Conservation (phyloP, 805 yeast species). For the Yamadazyma ubonensis region DNA sequence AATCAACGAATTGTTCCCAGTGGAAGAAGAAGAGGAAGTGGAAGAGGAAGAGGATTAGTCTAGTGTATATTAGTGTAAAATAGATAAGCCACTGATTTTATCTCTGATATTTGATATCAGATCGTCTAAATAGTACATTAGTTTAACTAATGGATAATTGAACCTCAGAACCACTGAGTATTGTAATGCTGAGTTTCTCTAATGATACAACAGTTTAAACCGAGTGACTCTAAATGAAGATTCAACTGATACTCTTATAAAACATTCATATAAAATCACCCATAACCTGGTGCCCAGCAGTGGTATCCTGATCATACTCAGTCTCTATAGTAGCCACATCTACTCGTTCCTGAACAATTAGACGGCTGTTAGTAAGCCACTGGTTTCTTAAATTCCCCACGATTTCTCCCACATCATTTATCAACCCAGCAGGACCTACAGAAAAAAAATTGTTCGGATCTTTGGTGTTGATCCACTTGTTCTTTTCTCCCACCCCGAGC, state of each 20-base stretch:
- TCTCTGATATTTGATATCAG: too few species aligned
- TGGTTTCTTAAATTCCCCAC: slow-evolving; percentile 46
- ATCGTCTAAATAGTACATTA: too few species aligned
- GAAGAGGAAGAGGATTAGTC: slow-evolving; percentile 10
- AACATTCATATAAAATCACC: slow-evolving; percentile 12
- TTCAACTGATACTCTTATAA: too few species aligned
- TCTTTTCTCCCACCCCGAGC: slow-evolving; percentile 22
- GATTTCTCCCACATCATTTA: slow-evolving; percentile 62
- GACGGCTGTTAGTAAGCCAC: slow-evolving; percentile 18
- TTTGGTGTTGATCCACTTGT: slow-evolving; percentile 52
- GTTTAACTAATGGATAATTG: too few species aligned
- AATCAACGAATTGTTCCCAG: slow-evolving; percentile 54
- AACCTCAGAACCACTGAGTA: too few species aligned
- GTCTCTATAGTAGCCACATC: neutral
- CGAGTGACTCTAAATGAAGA: too few species aligned
- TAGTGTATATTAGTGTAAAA: slow-evolving; percentile 5
- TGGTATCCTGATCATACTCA: slow-evolving; percentile 9
- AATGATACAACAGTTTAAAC: too few species aligned
- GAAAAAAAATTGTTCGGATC: slow-evolving; percentile 43
- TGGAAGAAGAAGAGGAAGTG: slow-evolving; percentile 29
- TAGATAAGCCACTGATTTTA: too few species aligned
- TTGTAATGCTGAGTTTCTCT: too few species aligned
- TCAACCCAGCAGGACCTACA: slow-evolving; percentile 72
- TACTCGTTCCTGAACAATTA: neutral
- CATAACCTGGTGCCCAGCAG: slow-evolving; percentile 8